Percentiles rank a stretch among this genome's conserved stretches.
Evolutionary conservation across 2,329 filamentous ascomycete species (phyloP).

Genomic region (Drechslerella coelobrocha): DNA sequence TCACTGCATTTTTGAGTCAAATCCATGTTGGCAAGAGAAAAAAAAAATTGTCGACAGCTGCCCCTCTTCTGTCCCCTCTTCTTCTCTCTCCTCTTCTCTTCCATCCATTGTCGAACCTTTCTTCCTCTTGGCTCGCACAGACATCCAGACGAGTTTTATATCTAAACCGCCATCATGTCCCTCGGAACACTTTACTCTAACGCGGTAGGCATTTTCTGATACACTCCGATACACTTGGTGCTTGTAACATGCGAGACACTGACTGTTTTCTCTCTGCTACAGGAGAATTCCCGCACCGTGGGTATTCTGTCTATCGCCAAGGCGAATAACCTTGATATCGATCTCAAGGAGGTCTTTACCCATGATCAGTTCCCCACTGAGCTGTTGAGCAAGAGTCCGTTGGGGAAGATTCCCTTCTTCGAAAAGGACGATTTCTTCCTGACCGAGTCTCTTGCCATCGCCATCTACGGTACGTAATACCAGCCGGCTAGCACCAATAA

Average conservation of each 20-base stretch:
- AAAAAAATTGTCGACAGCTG: constrained; percentile 48
- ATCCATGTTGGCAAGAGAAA: constrained; percentile 34
- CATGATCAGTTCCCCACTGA: constrained; percentile 61
- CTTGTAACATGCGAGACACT: constrained; percentile 48
- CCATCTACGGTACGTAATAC: constrained; percentile 86
- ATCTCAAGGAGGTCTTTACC: constrained; percentile 76
- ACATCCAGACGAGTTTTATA: constrained; percentile 36
- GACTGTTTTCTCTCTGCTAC: constrained; percentile 51
- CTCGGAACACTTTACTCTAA: constrained; percentile 98
- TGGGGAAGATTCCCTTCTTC: constrained; percentile 92
- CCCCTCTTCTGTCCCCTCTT: constrained; percentile 52
- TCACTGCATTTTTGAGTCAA: constrained; percentile 41
- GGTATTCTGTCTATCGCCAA: constrained; percentile 92
- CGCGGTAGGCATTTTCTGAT: constrained; percentile 67
- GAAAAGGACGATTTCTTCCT: constrained; percentile 88
- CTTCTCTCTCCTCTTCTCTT: constrained; percentile 29
- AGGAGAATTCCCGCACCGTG: constrained; percentile 90
- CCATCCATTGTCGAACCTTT: constrained; percentile 20
- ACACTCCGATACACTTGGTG: constrained; percentile 50
- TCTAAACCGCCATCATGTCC: constrained; percentile 71
- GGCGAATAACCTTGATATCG: constrained; percentile 92
- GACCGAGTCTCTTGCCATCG: constrained; percentile 89
- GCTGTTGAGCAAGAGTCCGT: constrained; percentile 77
- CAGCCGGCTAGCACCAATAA: constrained; percentile 49
- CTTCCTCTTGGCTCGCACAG: constrained; percentile 28